A percentile compares a stretch with the other conserved stretches of the same genome.
Evolutionary conservation across 2,329 filamentous ascomycete genomes (phyloP).

Genomic region (Beauveria sp.): DNA sequence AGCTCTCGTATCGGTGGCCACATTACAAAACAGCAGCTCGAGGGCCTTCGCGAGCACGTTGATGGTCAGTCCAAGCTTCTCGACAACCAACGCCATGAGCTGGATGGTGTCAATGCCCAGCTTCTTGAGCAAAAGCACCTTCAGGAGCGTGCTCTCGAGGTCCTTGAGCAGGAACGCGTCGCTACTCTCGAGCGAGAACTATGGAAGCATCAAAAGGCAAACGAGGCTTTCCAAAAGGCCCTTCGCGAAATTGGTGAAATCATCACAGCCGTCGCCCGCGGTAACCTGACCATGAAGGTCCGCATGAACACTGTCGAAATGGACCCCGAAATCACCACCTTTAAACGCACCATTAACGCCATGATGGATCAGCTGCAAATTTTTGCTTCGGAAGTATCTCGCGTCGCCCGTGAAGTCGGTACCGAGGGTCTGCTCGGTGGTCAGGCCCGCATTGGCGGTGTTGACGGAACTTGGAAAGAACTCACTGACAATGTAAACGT

Average conservation of each 20-base stretch:
- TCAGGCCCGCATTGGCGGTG: slow-evolving; percentile 86
- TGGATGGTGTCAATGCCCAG: slow-evolving; percentile 78
- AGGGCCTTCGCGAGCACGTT: slow-evolving; percentile 80
- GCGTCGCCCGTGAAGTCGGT: slow-evolving; percentile 89
- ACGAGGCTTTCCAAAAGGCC: slow-evolving; percentile 97
- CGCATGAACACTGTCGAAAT: slow-evolving; percentile 93
- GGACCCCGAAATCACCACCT: slow-evolving; percentile 95
- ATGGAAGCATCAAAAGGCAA: slow-evolving; percentile 95
- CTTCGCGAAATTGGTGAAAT: slow-evolving; percentile 95
- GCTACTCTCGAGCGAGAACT: slow-evolving; percentile 85
- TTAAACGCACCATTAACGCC: slow-evolving; percentile 96
- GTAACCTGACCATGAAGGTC: slow-evolving; percentile 94
- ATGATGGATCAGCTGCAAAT: slow-evolving; percentile 99
- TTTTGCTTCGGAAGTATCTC: slow-evolving; percentile 93
- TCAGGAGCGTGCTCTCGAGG: slow-evolving; percentile 73
- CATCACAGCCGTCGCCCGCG: slow-evolving; percentile 89
- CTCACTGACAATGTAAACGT: slow-evolving; percentile 85
- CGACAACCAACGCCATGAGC: slow-evolving; percentile 76
- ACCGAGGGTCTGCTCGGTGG: slow-evolving; percentile 92
- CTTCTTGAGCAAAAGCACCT: slow-evolving; percentile 78
- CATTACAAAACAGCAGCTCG: slow-evolving; percentile 75
- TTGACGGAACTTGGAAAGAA: slow-evolving; percentile 97
- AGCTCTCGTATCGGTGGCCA: slow-evolving; percentile 34
- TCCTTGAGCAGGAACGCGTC: slow-evolving; percentile 81
- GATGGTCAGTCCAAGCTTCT: slow-evolving; percentile 91